Evolutionary conservation across 2,329 filamentous ascomycete species (phyloP).

Genomic region (Davidsoniella neocaledoniae): DNA sequence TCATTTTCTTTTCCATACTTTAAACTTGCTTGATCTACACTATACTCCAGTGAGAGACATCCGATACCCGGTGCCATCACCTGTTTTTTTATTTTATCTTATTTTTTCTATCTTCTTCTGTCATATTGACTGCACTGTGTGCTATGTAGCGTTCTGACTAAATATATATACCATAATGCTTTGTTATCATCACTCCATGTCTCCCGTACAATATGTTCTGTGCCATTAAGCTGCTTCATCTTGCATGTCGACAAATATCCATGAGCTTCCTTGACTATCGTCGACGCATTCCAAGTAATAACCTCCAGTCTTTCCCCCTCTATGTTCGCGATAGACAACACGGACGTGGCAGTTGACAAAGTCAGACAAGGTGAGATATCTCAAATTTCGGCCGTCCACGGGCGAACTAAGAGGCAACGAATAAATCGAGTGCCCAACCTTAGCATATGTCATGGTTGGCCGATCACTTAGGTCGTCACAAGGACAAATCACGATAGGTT

Average conservation of each 20-base stretch:
- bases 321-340: no score
- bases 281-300: background rate
- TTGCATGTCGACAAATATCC: background rate
- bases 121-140: conserved; percentile 1
- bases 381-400: background rate
- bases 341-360: background rate
- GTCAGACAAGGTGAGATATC: background rate
- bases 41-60: no score
- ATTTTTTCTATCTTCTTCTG: background rate
- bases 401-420: no score
- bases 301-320: background rate
- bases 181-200: background rate
- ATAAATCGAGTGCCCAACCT: no score
- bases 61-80: background rate
- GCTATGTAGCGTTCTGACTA: conserved; percentile 1
- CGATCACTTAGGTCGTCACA: no score
- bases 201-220: background rate
- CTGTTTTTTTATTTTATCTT: background rate
- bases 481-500: no score
- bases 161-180: background rate
- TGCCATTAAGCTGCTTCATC: background rate
- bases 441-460: no score
- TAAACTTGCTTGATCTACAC: background rate
- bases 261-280: no score
- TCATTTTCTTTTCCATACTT: conserved; percentile 7